These are phyloP conservation scores for Penicillium palitans DNA, from an alignment of 2,329 filamentous ascomycete genomes.

Conservation along the genomic window DNA sequence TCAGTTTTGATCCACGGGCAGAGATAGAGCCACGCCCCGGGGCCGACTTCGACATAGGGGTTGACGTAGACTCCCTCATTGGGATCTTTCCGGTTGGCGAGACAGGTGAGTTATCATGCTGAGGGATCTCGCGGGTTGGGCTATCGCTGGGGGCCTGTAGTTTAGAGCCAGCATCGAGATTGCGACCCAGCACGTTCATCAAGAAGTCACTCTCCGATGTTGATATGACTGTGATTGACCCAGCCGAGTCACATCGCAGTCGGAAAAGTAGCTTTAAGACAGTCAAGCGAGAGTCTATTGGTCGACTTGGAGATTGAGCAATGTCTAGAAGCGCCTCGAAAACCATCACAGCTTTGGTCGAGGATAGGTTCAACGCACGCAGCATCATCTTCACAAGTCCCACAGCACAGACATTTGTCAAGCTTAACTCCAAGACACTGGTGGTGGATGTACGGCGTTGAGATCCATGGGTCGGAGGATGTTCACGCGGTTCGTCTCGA, in stretches of 20 bases:
- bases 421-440: constrained; percentile 34
- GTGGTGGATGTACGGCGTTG: constrained; percentile 35
- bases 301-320: constrained; percentile 59
- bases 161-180: constrained; percentile 52
- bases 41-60: constrained; percentile 32
- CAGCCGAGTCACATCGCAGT: constrained; percentile 76
- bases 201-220: constrained; percentile 72
- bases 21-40: constrained; percentile 35
- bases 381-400: constrained; percentile 77
- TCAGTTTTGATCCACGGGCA: constrained; percentile 38
- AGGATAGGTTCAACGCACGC: constrained; percentile 66
- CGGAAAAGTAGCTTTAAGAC: constrained; percentile 79
- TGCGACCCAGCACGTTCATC: constrained; percentile 69
- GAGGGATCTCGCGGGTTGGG: constrained; percentile 36
- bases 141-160: constrained; percentile 46
- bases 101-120: constrained; percentile 38
- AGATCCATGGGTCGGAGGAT: constrained; percentile 36
- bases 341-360: constrained; percentile 62
- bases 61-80: constrained; percentile 33
- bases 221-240: constrained; percentile 70
- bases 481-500: constrained; percentile 38
- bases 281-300: constrained; percentile 69
- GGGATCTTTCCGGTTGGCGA: constrained; percentile 32
- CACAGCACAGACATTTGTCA: constrained; percentile 65
- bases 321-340: constrained; percentile 67